Conservation (phyloP, 192 early-diverging fungal species). For the Funneliformis mosseae region DNA sequence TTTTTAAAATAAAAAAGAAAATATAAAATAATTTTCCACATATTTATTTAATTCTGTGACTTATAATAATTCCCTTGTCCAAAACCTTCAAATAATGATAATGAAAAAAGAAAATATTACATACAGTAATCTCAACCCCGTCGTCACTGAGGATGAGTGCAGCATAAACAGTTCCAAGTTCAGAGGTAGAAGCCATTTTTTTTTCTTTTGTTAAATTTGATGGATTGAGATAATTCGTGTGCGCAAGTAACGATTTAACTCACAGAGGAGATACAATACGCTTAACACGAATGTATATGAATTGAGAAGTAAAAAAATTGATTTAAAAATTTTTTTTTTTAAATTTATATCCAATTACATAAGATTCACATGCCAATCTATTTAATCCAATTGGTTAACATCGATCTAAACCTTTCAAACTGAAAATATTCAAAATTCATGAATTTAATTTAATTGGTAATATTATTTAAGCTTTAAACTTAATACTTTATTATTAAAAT, state of each 20-base stretch:
- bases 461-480: too few relatives aligned
- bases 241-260: constrained; percentile 29
- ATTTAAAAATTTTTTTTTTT: too few relatives aligned
- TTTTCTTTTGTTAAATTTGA: background rate
- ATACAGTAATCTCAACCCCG: constrained; percentile 94
- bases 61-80: background rate
- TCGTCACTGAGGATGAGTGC: constrained; percentile 99
- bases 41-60: too few relatives aligned
- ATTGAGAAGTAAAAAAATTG: too few relatives aligned
- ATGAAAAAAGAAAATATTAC: constrained; percentile 33
- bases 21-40: background rate
- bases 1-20: background rate
- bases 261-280: constrained; percentile 23
- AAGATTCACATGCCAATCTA: too few relatives aligned
- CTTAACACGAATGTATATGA: constrained; percentile 10
- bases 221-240: background rate
- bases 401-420: too few relatives aligned
- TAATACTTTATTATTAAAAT: too few relatives aligned
- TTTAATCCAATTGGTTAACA: too few relatives aligned
- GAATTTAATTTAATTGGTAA: too few relatives aligned
- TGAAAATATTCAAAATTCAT: too few relatives aligned
- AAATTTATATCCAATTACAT: too few relatives aligned
- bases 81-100: background rate
- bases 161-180: constrained; percentile 93
- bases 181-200: constrained; percentile 24